Evolutionary conservation across 495 filamentous ascomycete species (phyloP), one percentile per base, ranked within the genome.

Genomic region (Letharia lupina): DNA sequence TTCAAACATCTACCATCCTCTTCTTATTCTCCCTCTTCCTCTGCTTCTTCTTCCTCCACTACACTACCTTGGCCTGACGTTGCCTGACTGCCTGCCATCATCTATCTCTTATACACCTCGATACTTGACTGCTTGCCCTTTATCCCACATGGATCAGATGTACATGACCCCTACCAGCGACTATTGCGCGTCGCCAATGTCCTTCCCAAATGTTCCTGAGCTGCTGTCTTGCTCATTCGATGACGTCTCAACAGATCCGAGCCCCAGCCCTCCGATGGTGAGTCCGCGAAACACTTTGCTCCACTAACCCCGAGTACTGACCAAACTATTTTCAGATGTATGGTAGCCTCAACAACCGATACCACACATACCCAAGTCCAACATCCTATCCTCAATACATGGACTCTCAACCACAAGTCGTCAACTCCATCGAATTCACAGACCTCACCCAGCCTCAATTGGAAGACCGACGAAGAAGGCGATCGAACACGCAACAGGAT

Each of bases 381-480:
- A 44, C 67, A n/a, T 61, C 60, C 59, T 67, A 42, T 45, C 61
- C 64, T 42, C 67, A 71, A 56, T 69, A 69, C 54, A 4, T 67
- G 42, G 54, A 68, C 44, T 13, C 62, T 20, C 64, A 71, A 62
- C 65, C 68, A 57, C 57, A 62, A 39, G 60, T 70, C 42, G 59
- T 69, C 64, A 69, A 67, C 62, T 68, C 67, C 4, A 70, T 72
- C 62, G 70, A 72, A 56, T 72, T 72, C 68, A 72, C 69, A 31
- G 70, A 72, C 54, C 70, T 72, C 52, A 72, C 70, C 10, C 63
- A 45, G 18, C 70, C 67, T 35, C 63, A 70, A 47, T 44, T 67
- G 39, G 70, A 70, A 58, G 69, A 72, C 48, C 70, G 70, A n/a
- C 56, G 70, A 15, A 37, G 70, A 65, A 68, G 68, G 23, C 57